phyloP scores from a whole-genome alignment of 352 stramenopile species.

The Elongisporangium anandrum region DNA sequence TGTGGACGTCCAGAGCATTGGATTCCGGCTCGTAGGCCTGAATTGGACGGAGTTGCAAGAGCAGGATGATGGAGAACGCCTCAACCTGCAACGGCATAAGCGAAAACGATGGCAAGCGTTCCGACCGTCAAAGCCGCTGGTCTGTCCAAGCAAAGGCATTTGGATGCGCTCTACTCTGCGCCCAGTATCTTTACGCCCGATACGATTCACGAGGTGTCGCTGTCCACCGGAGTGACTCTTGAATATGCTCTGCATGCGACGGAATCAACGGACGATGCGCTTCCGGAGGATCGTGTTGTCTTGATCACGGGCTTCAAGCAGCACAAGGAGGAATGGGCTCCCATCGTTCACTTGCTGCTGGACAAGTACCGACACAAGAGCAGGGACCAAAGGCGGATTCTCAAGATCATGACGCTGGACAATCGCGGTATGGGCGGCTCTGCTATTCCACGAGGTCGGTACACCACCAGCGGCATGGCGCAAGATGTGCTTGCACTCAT shows the following conservation, averaged over 20 bases:
- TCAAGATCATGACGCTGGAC: constrained; percentile 39
- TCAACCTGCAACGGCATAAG: neutral
- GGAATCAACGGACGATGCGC: constrained; percentile 5
- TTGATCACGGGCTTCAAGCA: constrained; percentile 39
- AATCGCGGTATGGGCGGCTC: constrained; percentile 43
- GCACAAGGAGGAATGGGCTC: constrained; percentile 37
- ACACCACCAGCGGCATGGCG: constrained; percentile 46
- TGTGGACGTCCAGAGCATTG: no score
- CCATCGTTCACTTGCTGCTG: constrained; percentile 29
- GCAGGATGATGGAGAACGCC: neutral
- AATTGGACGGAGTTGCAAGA: neutral
- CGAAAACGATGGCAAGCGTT: neutral
- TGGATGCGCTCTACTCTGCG: constrained; percentile 27
- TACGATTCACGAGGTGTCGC: constrained; percentile 13
- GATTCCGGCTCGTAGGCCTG: no score
- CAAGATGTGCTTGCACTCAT: constrained; percentile 35
- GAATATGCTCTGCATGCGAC: constrained; percentile 18
- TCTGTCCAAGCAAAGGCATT: constrained; percentile 22
- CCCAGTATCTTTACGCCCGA: constrained; percentile 22
- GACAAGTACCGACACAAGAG: constrained; percentile 22
- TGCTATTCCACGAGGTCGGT: constrained; percentile 25
- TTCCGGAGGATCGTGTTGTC: constrained; percentile 33
- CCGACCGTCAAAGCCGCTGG: constrained; percentile 13
- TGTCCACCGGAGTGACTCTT: constrained; percentile 23
- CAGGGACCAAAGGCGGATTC: constrained; percentile 11